Evolutionary conservation across 805 yeast species (phyloP).

Genomic region (Ogataea haglerorum): DNA sequence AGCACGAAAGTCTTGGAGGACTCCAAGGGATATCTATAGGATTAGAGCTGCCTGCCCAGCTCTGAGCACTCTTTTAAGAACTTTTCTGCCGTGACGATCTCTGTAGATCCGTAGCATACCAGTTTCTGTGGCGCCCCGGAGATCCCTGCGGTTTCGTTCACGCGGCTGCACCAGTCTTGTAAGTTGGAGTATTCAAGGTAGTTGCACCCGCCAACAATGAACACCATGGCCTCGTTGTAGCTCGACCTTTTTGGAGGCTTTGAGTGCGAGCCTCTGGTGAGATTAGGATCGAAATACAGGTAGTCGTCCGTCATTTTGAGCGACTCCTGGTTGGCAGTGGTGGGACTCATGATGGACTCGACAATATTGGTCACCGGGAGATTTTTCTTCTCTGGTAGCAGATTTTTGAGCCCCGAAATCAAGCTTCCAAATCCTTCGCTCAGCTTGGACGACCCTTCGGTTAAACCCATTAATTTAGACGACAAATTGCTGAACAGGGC

Average conservation of each 20-base stretch:
- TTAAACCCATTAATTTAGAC: slow-evolving; percentile 71
- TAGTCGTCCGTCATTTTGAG: slow-evolving; percentile 81
- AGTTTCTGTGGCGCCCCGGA: slow-evolving; percentile 35
- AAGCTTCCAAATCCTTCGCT: slow-evolving; percentile 88
- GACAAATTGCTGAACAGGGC: slow-evolving; percentile 73
- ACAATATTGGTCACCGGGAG: slow-evolving; percentile 88
- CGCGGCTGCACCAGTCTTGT: slow-evolving; percentile 69
- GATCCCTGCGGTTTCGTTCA: slow-evolving; percentile 23
- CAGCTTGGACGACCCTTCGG: slow-evolving; percentile 62
- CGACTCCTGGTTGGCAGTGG: slow-evolving; percentile 56
- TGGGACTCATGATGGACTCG: slow-evolving; percentile 88
- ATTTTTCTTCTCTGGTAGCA: slow-evolving; percentile 83
- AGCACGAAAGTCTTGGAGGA: slow-evolving; percentile 83
- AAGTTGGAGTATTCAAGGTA: slow-evolving; percentile 91
- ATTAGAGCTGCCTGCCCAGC: slow-evolving; percentile 38
- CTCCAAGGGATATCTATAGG: slow-evolving; percentile 26
- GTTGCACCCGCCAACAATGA: slow-evolving; percentile 96
- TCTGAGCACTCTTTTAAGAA: slow-evolving; percentile 64
- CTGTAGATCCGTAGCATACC: slow-evolving; percentile 86
- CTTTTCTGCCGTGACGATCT: slow-evolving; percentile 63
- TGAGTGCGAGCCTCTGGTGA: slow-evolving; percentile 83
- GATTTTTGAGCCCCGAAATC: slow-evolving; percentile 80
- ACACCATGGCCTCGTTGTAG: slow-evolving; percentile 79
- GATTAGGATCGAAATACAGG: slow-evolving; percentile 82
- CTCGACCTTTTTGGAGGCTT: slow-evolving; percentile 82